Base-by-base conservation (phyloP, 208 protist species). In the Sergeia podlipaevii region DNA sequence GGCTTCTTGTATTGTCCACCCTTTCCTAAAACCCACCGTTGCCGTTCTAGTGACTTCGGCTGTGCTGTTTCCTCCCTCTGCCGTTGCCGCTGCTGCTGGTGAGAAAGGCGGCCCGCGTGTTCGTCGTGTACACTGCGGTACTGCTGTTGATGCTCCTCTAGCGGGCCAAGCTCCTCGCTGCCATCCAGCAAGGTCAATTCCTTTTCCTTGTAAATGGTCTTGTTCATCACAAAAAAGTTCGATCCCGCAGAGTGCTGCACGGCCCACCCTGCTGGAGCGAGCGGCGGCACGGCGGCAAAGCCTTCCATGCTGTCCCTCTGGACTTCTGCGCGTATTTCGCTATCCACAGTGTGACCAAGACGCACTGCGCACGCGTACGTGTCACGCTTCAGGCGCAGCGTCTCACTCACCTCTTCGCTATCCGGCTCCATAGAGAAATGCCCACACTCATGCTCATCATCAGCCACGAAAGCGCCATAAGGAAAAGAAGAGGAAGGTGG, bases 321-420 rank as follows among this genome's bases (percentile, higher is more conserved):
- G 33, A 91, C 74, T 67, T 94, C 82, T 4, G 80, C 87, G 7
- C 64, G 60, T 32, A 91, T 18, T 60, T 94, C 87, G 0, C n/a
- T 37, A 4, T 64, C 37, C 15, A 68, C 65, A 2, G 65, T 62
- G 6, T 27, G 37, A 0, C 41, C 27, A 3, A 93, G 53, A 2
- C 18, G 41, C 3, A 15, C 33, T 41, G 58, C 61, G 1, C 46
- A 26, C 2, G 6, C 34, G 52, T 60, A 61, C 33, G 74, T 65
- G 13, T 38, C 34, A 0, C 64, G 69, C 8, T 60, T 48, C 1
- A 20, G 47, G 44, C 71, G 20, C 23, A 37, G 15, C 4, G 55
- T 44, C 6, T 41, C 46, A 24, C 58, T 54, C 5, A 26, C 61
- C 21, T 28, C 36, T 15, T 17, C 65, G 2, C 32, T 15, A 1